Percentiles rank a stretch among this genome's conserved stretches.
phyloP scores from a whole-genome alignment of 2,329 filamentous ascomycete species.

The Aspergillus tubingensis region DNA sequence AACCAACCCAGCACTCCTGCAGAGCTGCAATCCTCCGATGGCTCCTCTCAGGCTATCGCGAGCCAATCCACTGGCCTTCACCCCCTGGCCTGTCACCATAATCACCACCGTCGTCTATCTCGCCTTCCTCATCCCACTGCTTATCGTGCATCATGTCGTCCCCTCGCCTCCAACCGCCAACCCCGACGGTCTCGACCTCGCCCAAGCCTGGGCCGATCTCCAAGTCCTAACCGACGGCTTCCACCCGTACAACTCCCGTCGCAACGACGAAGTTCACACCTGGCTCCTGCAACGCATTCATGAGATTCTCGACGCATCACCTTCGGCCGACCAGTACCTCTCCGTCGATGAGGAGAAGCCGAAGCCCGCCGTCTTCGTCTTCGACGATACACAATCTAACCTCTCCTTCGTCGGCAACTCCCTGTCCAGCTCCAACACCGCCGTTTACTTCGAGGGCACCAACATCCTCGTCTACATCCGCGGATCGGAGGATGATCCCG shows the following conservation, averaged over 20 bases:
- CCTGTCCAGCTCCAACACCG: slow-evolving; percentile 40
- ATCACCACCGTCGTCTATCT: slow-evolving; percentile 76
- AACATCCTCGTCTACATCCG: slow-evolving; percentile 92
- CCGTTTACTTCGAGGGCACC: slow-evolving; percentile 85
- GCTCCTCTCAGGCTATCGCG: slow-evolving; percentile 30
- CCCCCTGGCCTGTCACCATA: slow-evolving; percentile 76
- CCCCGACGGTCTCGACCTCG: slow-evolving; percentile 71
- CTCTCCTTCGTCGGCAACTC: slow-evolving; percentile 64
- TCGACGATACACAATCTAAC: slow-evolving; percentile 79
- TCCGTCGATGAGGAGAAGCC: slow-evolving; percentile 27
- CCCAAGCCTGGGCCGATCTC: slow-evolving; percentile 84
- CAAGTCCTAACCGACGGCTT: slow-evolving; percentile 71
- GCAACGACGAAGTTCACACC: slow-evolving; percentile 76
- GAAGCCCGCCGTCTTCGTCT: slow-evolving; percentile 57
- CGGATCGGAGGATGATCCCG: slow-evolving; percentile 71
- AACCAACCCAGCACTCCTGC: background rate
- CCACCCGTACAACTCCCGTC: slow-evolving; percentile 85
- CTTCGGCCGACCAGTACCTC: slow-evolving; percentile 23
- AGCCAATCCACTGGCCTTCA: slow-evolving; percentile 67
- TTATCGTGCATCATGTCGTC: slow-evolving; percentile 75
- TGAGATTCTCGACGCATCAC: slow-evolving; percentile 67
- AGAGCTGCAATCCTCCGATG: slow-evolving; percentile 30
- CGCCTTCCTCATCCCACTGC: slow-evolving; percentile 70
- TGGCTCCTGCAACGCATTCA: slow-evolving; percentile 74
- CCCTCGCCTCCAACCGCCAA: slow-evolving; percentile 63